Base-by-base conservation (phyloP, 2,329 filamentous ascomycete species). In the Sporothrix inflata region DNA sequence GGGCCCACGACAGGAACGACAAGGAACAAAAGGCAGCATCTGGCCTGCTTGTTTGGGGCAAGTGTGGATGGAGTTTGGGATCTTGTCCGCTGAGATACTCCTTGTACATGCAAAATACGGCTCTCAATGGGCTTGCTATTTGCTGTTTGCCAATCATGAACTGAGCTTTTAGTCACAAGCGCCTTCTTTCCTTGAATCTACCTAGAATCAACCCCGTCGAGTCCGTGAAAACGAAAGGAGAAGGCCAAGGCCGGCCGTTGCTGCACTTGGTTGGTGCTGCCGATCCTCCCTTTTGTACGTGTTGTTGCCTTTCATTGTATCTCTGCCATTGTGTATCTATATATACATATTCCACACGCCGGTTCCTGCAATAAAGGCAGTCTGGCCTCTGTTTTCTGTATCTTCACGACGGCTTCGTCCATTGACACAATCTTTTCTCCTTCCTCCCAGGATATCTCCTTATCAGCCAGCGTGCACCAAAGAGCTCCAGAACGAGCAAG, bases 41-140 rank as follows among this genome's bases (percentile, higher is more conserved):
- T 51, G 55, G 49, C 71, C 71, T 72, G 55, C 71, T 72, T 60
- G 45, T 69, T 72, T 69, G 12, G 71, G 71, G 42, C 70, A 72
- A 72, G 71, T 57, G 63, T 45, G 16, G 51, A 34, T 38, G 7
- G n/a, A n/a, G n/a, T n/a, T n/a, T n/a, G n/a, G 19, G 27, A 40
- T 45, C 27, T 19, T 65, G 60, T 45, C 60, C 38, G 60, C 38
- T 63, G 60, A 45, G 12, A 27, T 5, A 19, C 30, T 34, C 30
- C 30, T 34, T 34, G 30, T 65, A 42, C 38, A 65, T 27, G 34
- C 47, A 49, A 24, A 27, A 24, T 42, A 63, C 34, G n/a, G 34
- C 57, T 3, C 60, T 27, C 27, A 16, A 24, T 51, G 45, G 45
- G 40, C 19, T 68, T 53, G 55, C 38, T 1, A 16, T 19, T 53